phyloP scores from a whole-genome alignment of 805 yeast species.

The Candida taoyuanica region DNA sequence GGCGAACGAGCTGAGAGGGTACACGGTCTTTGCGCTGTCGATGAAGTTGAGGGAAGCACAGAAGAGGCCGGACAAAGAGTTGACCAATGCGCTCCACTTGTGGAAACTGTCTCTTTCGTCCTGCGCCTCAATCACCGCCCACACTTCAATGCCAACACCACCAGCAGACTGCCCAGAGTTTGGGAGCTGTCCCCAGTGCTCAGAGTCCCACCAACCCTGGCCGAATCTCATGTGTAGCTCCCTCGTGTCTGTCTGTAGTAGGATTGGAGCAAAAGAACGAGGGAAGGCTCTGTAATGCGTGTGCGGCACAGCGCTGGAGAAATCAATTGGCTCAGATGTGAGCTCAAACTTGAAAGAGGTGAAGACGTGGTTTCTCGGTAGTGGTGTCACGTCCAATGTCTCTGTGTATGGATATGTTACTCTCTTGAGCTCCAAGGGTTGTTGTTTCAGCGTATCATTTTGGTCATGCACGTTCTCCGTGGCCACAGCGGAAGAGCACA shows the following conservation, averaged over 20 bases:
- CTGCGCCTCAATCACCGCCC: constrained; percentile 77
- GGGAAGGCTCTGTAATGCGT: constrained; percentile 72
- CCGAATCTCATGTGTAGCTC: constrained; percentile 83
- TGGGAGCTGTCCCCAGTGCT: constrained; percentile 82
- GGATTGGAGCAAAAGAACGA: constrained; percentile 69
- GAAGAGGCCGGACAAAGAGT: constrained; percentile 81
- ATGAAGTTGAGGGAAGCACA: constrained; percentile 93
- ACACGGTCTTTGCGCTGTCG: constrained; percentile 72
- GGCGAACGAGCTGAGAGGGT: constrained; percentile 42
- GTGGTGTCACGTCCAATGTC: constrained; percentile 55
- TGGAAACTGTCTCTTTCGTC: constrained; percentile 48
- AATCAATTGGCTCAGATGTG: constrained; percentile 43
- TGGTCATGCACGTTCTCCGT: too few relatives aligned
- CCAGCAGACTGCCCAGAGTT: constrained; percentile 68
- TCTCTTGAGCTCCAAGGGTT: neutral
- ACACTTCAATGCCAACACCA: constrained; percentile 92
- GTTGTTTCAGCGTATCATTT: too few relatives aligned
- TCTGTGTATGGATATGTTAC: constrained; percentile 49
- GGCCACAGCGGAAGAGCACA: too few relatives aligned
- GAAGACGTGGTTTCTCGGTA: constrained; percentile 66
- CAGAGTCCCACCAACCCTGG: constrained; percentile 94
- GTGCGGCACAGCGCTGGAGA: constrained; percentile 20
- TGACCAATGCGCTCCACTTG: constrained; percentile 69
- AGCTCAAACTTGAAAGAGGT: constrained; percentile 68
- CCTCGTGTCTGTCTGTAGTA: constrained; percentile 59